Conservation (phyloP, 2,329 filamentous ascomycete genomes). For the Colletotrichum chrysophilum region DNA sequence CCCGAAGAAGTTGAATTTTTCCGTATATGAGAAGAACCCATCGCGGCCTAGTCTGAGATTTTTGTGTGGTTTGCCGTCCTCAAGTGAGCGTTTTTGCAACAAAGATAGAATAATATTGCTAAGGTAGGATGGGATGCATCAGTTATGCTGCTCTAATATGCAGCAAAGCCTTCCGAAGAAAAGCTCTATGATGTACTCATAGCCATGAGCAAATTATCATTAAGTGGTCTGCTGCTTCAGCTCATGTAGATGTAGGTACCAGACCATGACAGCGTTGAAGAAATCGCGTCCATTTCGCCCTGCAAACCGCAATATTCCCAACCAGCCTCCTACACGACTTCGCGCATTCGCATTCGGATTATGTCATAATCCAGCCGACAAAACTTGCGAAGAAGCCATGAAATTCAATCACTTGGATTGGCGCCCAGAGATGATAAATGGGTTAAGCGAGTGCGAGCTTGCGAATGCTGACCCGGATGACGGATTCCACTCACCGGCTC, state of each 20-base stretch:
- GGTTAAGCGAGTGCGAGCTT: slow-evolving; percentile 23
- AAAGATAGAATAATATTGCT: neutral
- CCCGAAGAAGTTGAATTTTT: neutral
- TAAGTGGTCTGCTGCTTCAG: neutral
- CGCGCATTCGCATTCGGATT: neutral
- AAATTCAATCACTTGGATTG: slow-evolving; percentile 10
- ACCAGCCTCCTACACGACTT: neutral
- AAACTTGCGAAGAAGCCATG: neutral
- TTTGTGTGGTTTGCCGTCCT: neutral
- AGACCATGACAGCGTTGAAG: neutral
- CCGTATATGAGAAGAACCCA: neutral
- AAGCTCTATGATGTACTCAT: neutral
- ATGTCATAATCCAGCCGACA: neutral
- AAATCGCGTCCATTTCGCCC: neutral
- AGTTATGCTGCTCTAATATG: neutral
- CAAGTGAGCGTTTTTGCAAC: accelerated
- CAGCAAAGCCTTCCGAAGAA: neutral
- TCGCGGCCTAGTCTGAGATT: neutral
- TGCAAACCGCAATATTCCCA: neutral
- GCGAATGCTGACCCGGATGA: neutral
- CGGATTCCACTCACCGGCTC: neutral
- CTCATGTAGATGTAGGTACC: neutral
- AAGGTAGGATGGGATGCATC: neutral
- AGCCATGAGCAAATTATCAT: neutral
- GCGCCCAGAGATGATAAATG: slow-evolving; percentile 30